phyloP scores from a whole-genome alignment of 441 rosid genomes.

The Populus trichocarpa region DNA sequence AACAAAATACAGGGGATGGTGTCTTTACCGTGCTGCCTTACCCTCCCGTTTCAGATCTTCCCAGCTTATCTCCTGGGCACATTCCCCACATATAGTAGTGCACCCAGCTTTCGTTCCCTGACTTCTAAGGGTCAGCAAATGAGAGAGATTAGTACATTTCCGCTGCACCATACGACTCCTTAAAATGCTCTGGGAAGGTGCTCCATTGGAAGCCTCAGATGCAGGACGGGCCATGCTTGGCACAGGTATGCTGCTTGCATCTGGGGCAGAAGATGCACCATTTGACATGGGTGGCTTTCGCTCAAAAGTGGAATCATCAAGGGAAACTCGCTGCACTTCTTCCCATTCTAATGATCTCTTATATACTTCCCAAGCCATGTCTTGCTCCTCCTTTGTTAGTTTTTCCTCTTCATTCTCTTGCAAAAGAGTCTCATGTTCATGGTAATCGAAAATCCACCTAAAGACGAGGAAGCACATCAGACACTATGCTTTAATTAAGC shows the following conservation, averaged over 20 bases:
- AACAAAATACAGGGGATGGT: conserved; percentile 1
- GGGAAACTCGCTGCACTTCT: conserved; percentile 78
- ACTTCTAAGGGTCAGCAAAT: conserved; percentile 88
- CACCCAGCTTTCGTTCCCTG: conserved; percentile 80
- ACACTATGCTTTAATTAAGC: background rate
- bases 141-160: conserved; percentile 79
- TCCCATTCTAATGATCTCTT: conserved; percentile 78
- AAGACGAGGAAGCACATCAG: conserved; percentile 8
- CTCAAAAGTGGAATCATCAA: conserved; percentile 48
- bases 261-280: conserved; percentile 29
- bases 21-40: conserved; percentile 29
- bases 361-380: conserved; percentile 99
- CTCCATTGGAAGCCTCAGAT: conserved; percentile 18
- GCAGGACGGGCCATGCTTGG: conserved; percentile 17
- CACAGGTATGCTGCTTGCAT: conserved; percentile 17
- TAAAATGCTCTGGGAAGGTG: conserved; percentile 37
- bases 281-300: conserved; percentile 30
- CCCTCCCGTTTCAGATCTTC: conserved; percentile 51
- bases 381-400: conserved; percentile 97
- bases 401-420: conserved; percentile 99
- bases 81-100: conserved; percentile 88
- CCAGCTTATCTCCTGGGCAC: conserved; percentile 85
- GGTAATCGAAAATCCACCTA: conserved; percentile 96
- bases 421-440: conserved; percentile 95
- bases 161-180: conserved; percentile 54